Evolutionary conservation across 352 stramenopile species (phyloP).

Genomic region (Phytophthora sansomeana): DNA sequence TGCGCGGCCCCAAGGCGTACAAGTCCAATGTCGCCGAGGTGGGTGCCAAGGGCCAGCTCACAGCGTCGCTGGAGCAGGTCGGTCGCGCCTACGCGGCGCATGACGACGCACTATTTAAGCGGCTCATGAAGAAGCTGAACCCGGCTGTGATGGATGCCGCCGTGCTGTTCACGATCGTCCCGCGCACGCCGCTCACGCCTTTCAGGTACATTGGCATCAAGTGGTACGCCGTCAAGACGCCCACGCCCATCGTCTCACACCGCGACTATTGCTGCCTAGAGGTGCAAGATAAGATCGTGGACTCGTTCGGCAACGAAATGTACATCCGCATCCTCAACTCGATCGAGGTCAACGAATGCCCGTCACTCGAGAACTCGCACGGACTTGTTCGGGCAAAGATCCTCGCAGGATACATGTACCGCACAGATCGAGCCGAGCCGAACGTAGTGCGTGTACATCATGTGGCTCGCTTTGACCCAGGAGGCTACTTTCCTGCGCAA

Average conservation of each 20-base stretch:
- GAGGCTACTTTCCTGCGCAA: slow-evolving; percentile 81
- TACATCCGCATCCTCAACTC: slow-evolving; percentile 84
- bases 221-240: slow-evolving; percentile 88
- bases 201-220: slow-evolving; percentile 91
- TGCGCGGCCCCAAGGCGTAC: slow-evolving; percentile 61
- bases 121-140: slow-evolving; percentile 88
- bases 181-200: slow-evolving; percentile 68
- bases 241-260: slow-evolving; percentile 81
- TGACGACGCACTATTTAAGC: slow-evolving; percentile 78
- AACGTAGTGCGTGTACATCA: slow-evolving; percentile 80
- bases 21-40: slow-evolving; percentile 86
- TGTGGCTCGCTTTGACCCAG: slow-evolving; percentile 76
- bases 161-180: slow-evolving; percentile 83
- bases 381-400: slow-evolving; percentile 87
- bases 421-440: slow-evolving; percentile 72
- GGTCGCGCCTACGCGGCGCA: slow-evolving; percentile 80
- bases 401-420: slow-evolving; percentile 82
- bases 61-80: slow-evolving; percentile 78
- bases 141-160: slow-evolving; percentile 74
- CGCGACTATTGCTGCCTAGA: slow-evolving; percentile 90
- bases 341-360: slow-evolving; percentile 83
- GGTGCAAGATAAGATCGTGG: slow-evolving; percentile 86
- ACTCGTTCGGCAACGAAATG: slow-evolving; percentile 87
- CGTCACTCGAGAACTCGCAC: slow-evolving; percentile 87
- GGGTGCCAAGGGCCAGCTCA: slow-evolving; percentile 70